Evolutionary conservation across 2,329 filamentous ascomycete genomes (phyloP).

Genomic region (Penicillium sclerotigenum): DNA sequence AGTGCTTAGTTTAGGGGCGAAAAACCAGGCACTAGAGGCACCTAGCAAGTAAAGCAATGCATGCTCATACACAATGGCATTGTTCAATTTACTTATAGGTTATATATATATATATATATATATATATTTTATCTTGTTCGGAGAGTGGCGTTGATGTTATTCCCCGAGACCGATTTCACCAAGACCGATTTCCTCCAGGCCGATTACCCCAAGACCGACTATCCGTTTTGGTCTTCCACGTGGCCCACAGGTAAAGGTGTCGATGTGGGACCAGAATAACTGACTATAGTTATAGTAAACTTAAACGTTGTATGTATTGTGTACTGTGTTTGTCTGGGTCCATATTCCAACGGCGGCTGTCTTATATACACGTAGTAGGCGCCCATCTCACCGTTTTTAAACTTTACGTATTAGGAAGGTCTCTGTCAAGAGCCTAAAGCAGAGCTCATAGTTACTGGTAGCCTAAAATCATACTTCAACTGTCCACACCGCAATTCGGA

Average conservation of each 20-base stretch:
- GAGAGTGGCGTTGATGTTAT: not conserved
- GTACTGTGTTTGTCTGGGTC: not conserved
- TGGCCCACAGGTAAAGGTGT: not conserved
- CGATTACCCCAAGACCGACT: no score
- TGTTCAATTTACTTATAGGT: not conserved
- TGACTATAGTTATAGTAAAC: not conserved
- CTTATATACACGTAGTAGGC: not conserved
- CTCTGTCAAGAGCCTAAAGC: not conserved
- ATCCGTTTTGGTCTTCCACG: not conserved
- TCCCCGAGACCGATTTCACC: no score
- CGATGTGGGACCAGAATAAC: not conserved
- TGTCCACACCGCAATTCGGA: not conserved
- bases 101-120: no score
- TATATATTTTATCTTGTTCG: not conserved
- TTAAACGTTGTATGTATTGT: not conserved
- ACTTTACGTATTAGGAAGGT: not conserved
- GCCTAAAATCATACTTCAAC: not conserved
- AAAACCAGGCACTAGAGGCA: not conserved
- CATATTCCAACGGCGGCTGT: not conserved
- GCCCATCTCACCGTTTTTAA: not conserved
- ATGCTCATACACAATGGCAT: not conserved
- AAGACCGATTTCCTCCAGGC: no score
- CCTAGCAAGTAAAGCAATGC: not conserved
- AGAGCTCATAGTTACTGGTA: not conserved
- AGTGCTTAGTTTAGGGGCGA: not conserved